A percentile compares a stretch with the other conserved stretches of the same genome.
These are phyloP conservation scores for Colletotrichum falcatum DNA, from an alignment of 2,329 filamentous ascomycete species.

Conservation along the genomic window DNA sequence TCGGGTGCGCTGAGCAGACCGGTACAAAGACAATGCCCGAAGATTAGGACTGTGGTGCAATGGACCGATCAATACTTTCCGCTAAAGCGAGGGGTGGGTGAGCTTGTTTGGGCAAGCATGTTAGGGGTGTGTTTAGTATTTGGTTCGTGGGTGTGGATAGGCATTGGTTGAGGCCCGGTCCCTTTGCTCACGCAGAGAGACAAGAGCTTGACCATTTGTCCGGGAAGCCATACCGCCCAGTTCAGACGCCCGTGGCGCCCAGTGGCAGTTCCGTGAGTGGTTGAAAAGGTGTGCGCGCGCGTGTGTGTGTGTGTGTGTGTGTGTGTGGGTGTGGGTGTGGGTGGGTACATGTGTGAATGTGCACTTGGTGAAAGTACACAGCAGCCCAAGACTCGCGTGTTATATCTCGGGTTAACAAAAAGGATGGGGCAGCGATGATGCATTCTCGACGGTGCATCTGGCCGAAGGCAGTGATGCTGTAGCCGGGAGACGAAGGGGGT, in stretches of 20 bases:
- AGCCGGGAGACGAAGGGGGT: not conserved
- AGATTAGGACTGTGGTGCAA: conserved; percentile 1
- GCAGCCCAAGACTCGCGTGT: conserved; percentile 1
- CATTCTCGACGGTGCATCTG: conserved; percentile 3
- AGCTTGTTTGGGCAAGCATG: not conserved
- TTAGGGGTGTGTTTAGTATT: conserved; percentile 16
- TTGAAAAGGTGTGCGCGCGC: not conserved
- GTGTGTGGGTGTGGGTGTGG: too few relatives aligned
- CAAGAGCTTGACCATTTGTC: conserved; percentile 9
- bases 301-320: not conserved
- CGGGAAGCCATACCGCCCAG: conserved; percentile 6
- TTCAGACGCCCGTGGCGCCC: conserved; percentile 3
- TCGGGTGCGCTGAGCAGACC: conserved; percentile 14
- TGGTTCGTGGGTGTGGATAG: not conserved
- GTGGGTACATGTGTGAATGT: not conserved
- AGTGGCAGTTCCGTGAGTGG: conserved; percentile 5
- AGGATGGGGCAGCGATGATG: not conserved
- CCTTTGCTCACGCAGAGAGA: conserved; percentile 19
- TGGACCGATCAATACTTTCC: conserved; percentile 5
- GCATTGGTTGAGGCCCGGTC: conserved; percentile 13
- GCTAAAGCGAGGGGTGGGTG: not conserved
- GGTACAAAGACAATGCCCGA: not conserved
- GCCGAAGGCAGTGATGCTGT: conserved; percentile 8
- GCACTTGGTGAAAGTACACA: not conserved
- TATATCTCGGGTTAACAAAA: conserved; percentile 8